Evolutionary conservation across 306 rosid species (phyloP).

Genomic region (Ormosia semicastrata): DNA sequence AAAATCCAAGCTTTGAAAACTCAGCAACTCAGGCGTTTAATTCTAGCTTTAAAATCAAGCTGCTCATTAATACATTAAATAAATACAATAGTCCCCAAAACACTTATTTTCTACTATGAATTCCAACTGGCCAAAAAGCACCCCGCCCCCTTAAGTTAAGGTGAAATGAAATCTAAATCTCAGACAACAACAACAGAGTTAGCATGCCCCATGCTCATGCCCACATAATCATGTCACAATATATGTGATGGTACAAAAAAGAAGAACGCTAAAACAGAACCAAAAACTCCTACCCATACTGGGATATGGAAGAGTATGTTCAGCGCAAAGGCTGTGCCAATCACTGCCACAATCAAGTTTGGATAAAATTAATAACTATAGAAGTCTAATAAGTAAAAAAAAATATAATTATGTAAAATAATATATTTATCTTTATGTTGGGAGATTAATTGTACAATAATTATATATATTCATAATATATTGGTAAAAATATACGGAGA

Average conservation of each 20-base stretch:
- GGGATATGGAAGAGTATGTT: conserved; percentile 80
- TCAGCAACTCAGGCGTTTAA: no score
- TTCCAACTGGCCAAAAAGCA: no score
- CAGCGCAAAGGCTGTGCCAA: conserved; percentile 88
- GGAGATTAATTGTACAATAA: no score
- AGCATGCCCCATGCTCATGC: no score
- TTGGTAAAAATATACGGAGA: no score
- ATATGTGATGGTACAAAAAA: neutral
- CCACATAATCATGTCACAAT: neutral
- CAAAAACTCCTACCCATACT: conserved; percentile 77
- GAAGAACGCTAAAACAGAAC: neutral
- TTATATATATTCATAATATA: no score
- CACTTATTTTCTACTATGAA: neutral
- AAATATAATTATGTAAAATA: no score
- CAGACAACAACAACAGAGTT: neutral
- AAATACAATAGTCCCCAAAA: neutral
- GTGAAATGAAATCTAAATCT: no score
- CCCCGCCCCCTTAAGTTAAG: no score
- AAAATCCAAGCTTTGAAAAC: neutral
- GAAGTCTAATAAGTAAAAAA: neutral
- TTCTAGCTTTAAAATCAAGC: neutral
- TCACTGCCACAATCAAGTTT: conserved; percentile 49
- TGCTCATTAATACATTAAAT: neutral
- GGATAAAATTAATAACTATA: neutral
- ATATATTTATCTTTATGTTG: no score